Evolutionary conservation across 2,329 filamentous ascomycete genomes (phyloP), one percentile per base, ranked within the genome.

Genomic region (Lecanicillium sp.): DNA sequence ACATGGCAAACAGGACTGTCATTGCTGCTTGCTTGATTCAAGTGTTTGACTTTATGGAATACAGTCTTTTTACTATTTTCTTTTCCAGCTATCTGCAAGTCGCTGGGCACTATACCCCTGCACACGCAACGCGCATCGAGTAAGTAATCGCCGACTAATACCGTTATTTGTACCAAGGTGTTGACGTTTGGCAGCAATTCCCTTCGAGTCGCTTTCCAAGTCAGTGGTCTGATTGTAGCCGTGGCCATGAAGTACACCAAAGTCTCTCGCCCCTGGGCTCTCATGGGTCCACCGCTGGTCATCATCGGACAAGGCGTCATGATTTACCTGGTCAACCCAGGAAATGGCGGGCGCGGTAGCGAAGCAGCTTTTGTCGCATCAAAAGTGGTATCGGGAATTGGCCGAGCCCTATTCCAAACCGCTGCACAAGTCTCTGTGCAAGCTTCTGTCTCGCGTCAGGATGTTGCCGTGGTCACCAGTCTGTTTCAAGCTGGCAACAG

Each of bases 11-110:
- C 40, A 52, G 55, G 11, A 66, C 62, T 3, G 56, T 65, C 7
- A 49, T 64, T 10, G 60, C 58, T 0, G 62, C 62, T 2, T 64
- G 61, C 27, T 25, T 58, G 1, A 41, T 64, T 2, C 57, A 53
- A 5, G 52, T 59, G 18, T 49, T 65, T 2, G 62, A 66, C 32
- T 59, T 57, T 15, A 56, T 60, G 20, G 51, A 62, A 11, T 62
- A 66, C 36, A 58, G 58, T 2, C 47, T 59, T 20, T 65, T 64
- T 39, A 57, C 58, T 1, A 49, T 62, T 2, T 64, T 65, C 45
- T 64, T 64, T 33, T 58, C 60, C 0, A 65, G 61, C 31, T 65
- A 61, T 30, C 54, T 65, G 0, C 60, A 63, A 35, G 60, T 65
- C 3, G 60, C 59, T 12, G 60, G 56, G 1, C 51, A 54, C 5